These are phyloP conservation scores for Solanum lignicaule DNA, from an alignment of 257 asterid species.

Conservation along the genomic window DNA sequence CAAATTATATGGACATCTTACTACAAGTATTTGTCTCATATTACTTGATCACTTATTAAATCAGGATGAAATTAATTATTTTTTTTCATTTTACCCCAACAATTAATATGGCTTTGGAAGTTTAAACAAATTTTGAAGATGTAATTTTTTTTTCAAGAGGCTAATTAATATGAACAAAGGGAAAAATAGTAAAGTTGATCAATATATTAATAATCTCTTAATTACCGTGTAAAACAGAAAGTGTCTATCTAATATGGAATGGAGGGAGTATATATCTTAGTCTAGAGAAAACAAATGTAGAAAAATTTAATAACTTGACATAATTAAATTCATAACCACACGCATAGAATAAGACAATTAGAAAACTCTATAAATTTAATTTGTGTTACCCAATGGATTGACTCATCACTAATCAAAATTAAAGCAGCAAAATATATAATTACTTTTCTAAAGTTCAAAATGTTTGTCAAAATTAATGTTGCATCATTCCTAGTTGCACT, in stretches of 20 bases:
- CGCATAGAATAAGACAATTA: not conserved
- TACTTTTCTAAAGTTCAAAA: not conserved
- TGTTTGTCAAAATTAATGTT: constrained; percentile 34
- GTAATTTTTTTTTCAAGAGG: not conserved
- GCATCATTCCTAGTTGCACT: constrained; percentile 32
- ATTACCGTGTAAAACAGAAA: too few relatives aligned
- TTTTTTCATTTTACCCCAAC: not conserved
- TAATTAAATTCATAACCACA: not conserved
- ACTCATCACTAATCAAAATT: not conserved
- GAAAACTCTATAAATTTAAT: not conserved
- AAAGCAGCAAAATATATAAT: not conserved
- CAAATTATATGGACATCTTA: not conserved
- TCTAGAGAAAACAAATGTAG: not conserved
- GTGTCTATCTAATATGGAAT: too few relatives aligned
- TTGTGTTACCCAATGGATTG: not conserved
- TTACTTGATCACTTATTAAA: not conserved
- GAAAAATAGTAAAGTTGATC: not conserved
- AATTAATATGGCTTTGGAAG: not conserved
- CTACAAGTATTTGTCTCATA: not conserved
- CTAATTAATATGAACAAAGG: not conserved
- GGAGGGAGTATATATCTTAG: not conserved
- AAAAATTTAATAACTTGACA: not conserved
- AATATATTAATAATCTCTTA: not conserved
- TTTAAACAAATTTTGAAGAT: not conserved
- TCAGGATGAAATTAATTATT: not conserved